Evolutionary conservation across 805 yeast species (phyloP).

Genomic region (Zygosaccharomyces bailii): DNA sequence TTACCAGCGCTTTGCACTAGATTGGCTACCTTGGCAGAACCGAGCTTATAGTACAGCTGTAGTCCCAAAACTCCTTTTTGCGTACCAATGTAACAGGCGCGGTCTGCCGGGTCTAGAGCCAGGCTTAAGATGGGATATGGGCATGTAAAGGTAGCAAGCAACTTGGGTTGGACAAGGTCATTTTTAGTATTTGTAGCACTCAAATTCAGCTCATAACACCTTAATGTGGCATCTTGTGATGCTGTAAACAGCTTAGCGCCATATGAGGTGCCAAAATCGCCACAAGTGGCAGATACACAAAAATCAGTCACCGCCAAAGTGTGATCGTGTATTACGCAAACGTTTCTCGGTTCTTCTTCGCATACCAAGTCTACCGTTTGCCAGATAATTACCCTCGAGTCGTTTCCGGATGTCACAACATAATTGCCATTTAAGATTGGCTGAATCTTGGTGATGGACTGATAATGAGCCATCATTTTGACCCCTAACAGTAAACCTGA

Average conservation of each 20-base stretch:
- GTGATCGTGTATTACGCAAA: constrained; percentile 58
- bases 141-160: constrained; percentile 70
- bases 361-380: constrained; percentile 53
- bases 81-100: constrained; percentile 70
- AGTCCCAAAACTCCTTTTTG: constrained; percentile 46
- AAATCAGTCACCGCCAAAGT: constrained; percentile 43
- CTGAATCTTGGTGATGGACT: constrained; percentile 56
- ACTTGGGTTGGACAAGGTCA: constrained; percentile 22
- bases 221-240: constrained; percentile 70
- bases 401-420: constrained; percentile 73
- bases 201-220: constrained; percentile 57
- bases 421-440: constrained; percentile 62
- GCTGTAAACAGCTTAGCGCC: constrained; percentile 66
- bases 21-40: constrained; percentile 44
- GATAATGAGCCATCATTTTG: constrained; percentile 77
- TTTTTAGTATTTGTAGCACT: constrained; percentile 9
- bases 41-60: constrained; percentile 32
- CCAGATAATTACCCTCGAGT: constrained; percentile 78
- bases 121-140: constrained; percentile 55
- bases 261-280: constrained; percentile 32
- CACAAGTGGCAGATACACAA: constrained; percentile 44
- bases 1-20: constrained; percentile 46
- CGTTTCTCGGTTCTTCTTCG: constrained; percentile 50
- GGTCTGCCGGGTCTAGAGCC: constrained; percentile 71
- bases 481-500: constrained; percentile 73